Evolutionary conservation across 1,284 basidiomycete species (phyloP).

Genomic region (Golubevia sp.): DNA sequence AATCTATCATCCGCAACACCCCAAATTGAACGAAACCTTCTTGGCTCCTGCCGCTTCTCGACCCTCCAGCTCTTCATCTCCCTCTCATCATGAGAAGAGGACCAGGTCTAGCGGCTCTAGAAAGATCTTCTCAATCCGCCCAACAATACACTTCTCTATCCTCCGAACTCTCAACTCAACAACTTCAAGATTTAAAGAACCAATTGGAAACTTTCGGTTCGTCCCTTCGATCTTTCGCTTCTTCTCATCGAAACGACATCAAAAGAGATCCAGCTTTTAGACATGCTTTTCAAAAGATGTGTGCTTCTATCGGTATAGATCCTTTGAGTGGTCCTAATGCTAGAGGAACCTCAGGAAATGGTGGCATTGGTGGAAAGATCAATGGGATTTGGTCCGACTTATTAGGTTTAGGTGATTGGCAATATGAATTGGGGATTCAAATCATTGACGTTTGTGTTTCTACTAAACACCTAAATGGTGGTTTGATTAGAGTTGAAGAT

Average conservation of each 20-base stretch:
- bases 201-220: constrained; percentile 83
- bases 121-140: constrained; percentile 35
- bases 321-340: constrained; percentile 69
- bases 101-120: constrained; percentile 50
- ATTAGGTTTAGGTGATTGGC: constrained; percentile 86
- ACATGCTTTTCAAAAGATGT: constrained; percentile 94
- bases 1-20: too few relatives aligned
- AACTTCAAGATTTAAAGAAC: constrained; percentile 76
- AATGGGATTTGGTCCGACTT: constrained; percentile 86
- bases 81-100: constrained; percentile 39
- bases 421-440: constrained; percentile 93
- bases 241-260: constrained; percentile 82
- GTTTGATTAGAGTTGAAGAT: constrained; percentile 85
- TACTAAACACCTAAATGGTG: constrained; percentile 85
- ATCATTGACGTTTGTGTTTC: constrained; percentile 94
- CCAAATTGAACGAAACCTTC: too few relatives aligned
- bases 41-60: too few relatives aligned
- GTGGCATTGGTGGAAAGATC: constrained; percentile 64
- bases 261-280: constrained; percentile 83
- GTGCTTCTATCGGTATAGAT: constrained; percentile 89
- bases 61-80: too few relatives aligned
- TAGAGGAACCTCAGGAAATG: constrained; percentile 2
- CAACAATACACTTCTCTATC: constrained; percentile 85
- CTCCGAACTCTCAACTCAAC: constrained; percentile 74
- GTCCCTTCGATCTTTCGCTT: constrained; percentile 79